Evolutionary conservation across 176 grass and related monocot species (phyloP).

Genomic region (Cocos nucifera): DNA sequence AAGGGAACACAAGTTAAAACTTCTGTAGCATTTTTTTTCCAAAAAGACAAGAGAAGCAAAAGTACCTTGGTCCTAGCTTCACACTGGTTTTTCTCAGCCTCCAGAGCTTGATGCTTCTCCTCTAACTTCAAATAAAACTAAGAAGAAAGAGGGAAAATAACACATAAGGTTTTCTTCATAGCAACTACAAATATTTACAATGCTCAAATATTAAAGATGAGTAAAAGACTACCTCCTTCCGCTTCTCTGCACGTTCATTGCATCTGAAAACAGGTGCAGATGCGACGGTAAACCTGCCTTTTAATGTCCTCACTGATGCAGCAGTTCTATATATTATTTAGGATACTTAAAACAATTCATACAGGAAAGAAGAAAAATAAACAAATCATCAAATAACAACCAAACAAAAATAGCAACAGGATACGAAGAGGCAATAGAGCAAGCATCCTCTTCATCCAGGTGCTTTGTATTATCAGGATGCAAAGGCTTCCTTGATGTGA

Average conservation of each 20-base stretch:
- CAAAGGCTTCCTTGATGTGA: slow-evolving; percentile 24
- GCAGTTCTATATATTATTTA: slow-evolving; percentile 26
- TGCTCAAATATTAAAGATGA: slow-evolving; percentile 4
- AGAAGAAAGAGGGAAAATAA: slow-evolving; percentile 10
- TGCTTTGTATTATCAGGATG: slow-evolving; percentile 34
- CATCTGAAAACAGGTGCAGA: slow-evolving; percentile 65
- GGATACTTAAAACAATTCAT: slow-evolving; percentile 3
- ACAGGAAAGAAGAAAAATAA: neutral
- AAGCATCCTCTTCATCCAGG: slow-evolving; percentile 32
- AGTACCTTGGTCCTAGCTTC: slow-evolving; percentile 74
- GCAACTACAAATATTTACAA: slow-evolving; percentile 2
- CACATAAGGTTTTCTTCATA: neutral
- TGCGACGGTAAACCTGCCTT: slow-evolving; percentile 44
- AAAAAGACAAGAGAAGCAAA: neutral
- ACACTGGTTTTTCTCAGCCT: slow-evolving; percentile 64
- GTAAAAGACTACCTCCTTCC: slow-evolving; percentile 65
- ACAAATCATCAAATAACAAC: neutral
- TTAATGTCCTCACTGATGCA: slow-evolving; percentile 25
- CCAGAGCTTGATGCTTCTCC: slow-evolving; percentile 87
- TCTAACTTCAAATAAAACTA: slow-evolving; percentile 89
- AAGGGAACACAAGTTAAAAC: no score
- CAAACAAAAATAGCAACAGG: slow-evolving; percentile 1
- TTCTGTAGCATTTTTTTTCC: no score
- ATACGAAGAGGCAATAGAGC: slow-evolving; percentile 47
- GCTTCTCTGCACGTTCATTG: slow-evolving; percentile 74